Evolutionary conservation across 2,329 filamentous ascomycete genomes (phyloP).

Genomic region (Botryotinia globosa): DNA sequence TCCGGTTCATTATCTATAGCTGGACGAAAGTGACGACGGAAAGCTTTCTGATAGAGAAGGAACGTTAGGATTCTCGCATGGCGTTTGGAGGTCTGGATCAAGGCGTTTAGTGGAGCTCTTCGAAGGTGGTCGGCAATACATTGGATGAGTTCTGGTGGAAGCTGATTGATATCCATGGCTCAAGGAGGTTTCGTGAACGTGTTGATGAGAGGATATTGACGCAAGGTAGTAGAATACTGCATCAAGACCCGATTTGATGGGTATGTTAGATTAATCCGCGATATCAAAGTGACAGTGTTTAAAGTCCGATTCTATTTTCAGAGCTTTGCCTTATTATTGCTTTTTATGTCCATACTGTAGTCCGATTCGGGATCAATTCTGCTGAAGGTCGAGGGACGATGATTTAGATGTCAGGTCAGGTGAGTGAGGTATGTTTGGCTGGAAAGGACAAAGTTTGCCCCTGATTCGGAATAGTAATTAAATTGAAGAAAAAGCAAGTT

Average conservation of each 20-base stretch:
- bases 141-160: slow-evolving; percentile 18
- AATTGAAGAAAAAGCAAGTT: neutral
- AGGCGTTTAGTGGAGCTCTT: slow-evolving; percentile 14
- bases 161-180: slow-evolving; percentile 12
- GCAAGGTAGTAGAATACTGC: neutral
- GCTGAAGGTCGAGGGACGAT: neutral
- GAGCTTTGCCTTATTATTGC: neutral
- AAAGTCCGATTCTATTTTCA: neutral
- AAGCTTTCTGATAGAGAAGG: slow-evolving; percentile 17
- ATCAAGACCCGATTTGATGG: slow-evolving; percentile 13
- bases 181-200: neutral
- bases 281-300: neutral
- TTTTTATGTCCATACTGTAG: neutral
- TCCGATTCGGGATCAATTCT: neutral
- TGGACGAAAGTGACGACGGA: slow-evolving; percentile 17
- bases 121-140: slow-evolving; percentile 13
- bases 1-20: slow-evolving; percentile 7
- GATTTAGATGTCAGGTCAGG: neutral
- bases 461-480: neutral
- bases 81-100: slow-evolving; percentile 15
- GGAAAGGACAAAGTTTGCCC: neutral
- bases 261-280: neutral
- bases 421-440: neutral
- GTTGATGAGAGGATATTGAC: slow-evolving; percentile 1
- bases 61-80: slow-evolving; percentile 7